These are phyloP conservation scores for Taphrina deformans DNA, from an alignment of 1,139 yeast genomes.

Conservation along the genomic window DNA sequence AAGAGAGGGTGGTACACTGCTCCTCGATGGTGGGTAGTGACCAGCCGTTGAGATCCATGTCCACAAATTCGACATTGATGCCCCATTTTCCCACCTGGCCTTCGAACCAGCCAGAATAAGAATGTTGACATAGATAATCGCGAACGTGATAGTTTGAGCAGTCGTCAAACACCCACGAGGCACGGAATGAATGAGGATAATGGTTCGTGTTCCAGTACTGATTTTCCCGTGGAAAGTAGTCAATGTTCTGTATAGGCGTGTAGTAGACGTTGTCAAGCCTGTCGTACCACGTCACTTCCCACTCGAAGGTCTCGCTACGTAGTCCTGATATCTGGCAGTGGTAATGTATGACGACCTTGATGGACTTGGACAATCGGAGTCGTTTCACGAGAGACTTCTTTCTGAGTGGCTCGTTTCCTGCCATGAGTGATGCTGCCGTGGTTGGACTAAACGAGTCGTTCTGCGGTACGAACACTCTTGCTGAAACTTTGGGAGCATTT, in stretches of 20 bases:
- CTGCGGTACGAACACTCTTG: no score
- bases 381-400: no score
- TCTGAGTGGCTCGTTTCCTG: no score
- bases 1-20: no score
- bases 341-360: neutral
- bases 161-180: neutral
- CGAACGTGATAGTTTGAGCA: neutral
- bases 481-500: no score
- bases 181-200: neutral
- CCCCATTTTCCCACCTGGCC: neutral
- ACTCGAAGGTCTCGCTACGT: neutral
- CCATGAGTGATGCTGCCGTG: no score
- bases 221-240: neutral
- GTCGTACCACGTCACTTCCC: neutral
- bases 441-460: no score
- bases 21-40: neutral
- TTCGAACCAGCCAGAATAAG: neutral
- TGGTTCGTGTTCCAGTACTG: neutral
- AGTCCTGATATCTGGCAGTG: neutral
- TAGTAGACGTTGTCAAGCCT: neutral
- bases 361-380: neutral
- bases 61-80: neutral
- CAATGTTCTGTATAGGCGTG: neutral
- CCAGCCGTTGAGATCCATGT: neutral
- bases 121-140: neutral